These are phyloP conservation scores for Metschnikowia dekortorum DNA, from an alignment of 805 yeast genomes.

Conservation along the genomic window DNA sequence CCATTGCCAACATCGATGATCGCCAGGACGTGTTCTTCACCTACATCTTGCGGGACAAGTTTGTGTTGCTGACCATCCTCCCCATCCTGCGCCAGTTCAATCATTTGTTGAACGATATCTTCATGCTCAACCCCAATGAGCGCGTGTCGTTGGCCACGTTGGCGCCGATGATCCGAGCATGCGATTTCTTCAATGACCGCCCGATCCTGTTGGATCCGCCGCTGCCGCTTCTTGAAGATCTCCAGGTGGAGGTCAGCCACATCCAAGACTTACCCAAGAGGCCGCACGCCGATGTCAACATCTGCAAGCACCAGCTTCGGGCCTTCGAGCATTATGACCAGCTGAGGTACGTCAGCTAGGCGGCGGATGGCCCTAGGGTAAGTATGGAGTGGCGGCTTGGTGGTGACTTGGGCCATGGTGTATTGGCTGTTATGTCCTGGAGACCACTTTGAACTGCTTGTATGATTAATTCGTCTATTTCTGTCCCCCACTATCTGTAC, in stretches of 20 bases:
- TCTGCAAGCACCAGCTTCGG: slow-evolving; percentile 1
- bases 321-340: not conserved
- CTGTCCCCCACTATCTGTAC: too few species aligned
- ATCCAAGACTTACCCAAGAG: not conserved
- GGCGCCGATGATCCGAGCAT: slow-evolving; percentile 31
- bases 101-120: slow-evolving; percentile 43
- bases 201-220: not conserved
- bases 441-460: too few species aligned
- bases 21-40: slow-evolving; percentile 59
- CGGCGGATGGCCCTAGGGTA: too few species aligned
- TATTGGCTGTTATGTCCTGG: too few species aligned
- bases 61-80: slow-evolving; percentile 58
- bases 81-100: slow-evolving; percentile 68
- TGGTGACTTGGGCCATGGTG: too few species aligned
- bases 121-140: slow-evolving; percentile 45
- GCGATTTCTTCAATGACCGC: slow-evolving; percentile 30
- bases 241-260: not conserved
- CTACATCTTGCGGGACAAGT: slow-evolving; percentile 48
- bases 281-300: not conserved
- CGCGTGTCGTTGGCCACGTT: slow-evolving; percentile 40
- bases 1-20: slow-evolving; percentile 59
- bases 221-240: not conserved
- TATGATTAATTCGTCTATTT: too few species aligned
- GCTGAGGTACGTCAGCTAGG: slow-evolving; percentile 1
- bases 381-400: too few species aligned